Conservation (phyloP, 306 rosid genomes). For the Lathyrus sativus region DNA sequence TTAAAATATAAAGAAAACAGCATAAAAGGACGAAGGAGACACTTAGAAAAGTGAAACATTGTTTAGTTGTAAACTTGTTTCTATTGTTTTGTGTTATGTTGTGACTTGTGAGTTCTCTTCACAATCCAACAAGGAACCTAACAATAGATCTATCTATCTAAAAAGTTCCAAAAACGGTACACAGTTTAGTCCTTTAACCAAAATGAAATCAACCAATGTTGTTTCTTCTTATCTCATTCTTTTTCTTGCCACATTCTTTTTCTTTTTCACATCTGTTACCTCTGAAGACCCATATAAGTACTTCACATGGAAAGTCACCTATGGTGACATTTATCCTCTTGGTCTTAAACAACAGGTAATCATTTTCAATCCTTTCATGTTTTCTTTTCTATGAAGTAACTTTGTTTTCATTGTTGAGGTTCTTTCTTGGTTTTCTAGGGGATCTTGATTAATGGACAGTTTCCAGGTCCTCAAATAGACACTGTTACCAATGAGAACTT, state of each 20-base stretch:
- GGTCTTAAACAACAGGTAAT: constrained; percentile 89
- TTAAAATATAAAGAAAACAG: neutral
- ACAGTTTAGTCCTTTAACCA: constrained; percentile 18
- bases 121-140: neutral
- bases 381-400: neutral
- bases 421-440: constrained; percentile 55
- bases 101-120: constrained; percentile 21
- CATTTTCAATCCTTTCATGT: neutral
- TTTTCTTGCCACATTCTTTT: constrained; percentile 31
- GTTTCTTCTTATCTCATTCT: constrained; percentile 41
- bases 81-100: neutral
- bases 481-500: constrained; percentile 91
- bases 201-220: constrained; percentile 34
- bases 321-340: constrained; percentile 86
- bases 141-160: neutral
- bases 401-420: neutral
- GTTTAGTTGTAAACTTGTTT: constrained; percentile 13
- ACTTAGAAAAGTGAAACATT: constrained; percentile 21
- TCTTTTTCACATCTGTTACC: constrained; percentile 44
- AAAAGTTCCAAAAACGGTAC: neutral
- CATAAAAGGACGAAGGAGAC: constrained; percentile 14
- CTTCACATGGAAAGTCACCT: constrained; percentile 88
- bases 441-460: constrained; percentile 92
- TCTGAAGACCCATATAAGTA: constrained; percentile 82
- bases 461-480: constrained; percentile 98